A percentile compares a stretch with the other conserved stretches of the same genome.
Conservation (phyloP, 495 filamentous ascomycete genomes). For the Entonaema liquescens region DNA sequence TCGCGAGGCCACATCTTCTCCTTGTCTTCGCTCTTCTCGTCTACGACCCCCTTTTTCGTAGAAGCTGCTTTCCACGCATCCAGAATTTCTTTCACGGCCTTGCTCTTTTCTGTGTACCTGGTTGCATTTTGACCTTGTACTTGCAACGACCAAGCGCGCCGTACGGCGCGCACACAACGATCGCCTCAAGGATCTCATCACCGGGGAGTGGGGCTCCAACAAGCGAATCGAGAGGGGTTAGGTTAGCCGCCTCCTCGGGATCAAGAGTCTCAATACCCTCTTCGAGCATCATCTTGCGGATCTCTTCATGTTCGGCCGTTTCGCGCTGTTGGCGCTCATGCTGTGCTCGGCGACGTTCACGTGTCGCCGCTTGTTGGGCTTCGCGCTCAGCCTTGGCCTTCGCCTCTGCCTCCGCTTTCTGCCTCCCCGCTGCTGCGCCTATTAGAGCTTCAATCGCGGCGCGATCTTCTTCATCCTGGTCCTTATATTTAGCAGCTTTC, state of each 20-base stretch:
- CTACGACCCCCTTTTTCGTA: constrained; percentile 65
- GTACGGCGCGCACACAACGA: constrained; percentile 95
- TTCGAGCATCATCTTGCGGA: constrained; percentile 64
- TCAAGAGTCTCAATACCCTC: constrained; percentile 57
- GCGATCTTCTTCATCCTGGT: constrained; percentile 95
- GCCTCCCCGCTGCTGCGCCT: constrained; percentile 69
- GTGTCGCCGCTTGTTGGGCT: constrained; percentile 69
- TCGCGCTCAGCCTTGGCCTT: constrained; percentile 60
- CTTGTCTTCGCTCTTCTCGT: constrained; percentile 64
- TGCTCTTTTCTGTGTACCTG: constrained; percentile 92
- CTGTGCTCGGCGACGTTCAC: constrained; percentile 76
- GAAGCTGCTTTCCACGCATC: constrained; percentile 73
- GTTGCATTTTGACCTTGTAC: constrained; percentile 93
- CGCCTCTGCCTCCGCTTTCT: constrained; percentile 63
- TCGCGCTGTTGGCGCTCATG: constrained; percentile 73
- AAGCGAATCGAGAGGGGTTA: constrained; percentile 73
- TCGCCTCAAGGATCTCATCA: constrained; percentile 86
- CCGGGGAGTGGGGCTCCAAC: constrained; percentile 79
- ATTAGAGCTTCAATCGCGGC: constrained; percentile 81
- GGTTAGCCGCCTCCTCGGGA: constrained; percentile 65
- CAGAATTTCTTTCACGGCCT: constrained; percentile 89
- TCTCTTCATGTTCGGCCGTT: constrained; percentile 71
- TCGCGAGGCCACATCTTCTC: constrained; percentile 86
- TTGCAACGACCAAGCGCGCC: constrained; percentile 78
- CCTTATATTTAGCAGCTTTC: constrained; percentile 90